Base-by-base conservation (phyloP, 768 basidiomycete genomes). In the Chalciporus sphaerocephalus region DNA sequence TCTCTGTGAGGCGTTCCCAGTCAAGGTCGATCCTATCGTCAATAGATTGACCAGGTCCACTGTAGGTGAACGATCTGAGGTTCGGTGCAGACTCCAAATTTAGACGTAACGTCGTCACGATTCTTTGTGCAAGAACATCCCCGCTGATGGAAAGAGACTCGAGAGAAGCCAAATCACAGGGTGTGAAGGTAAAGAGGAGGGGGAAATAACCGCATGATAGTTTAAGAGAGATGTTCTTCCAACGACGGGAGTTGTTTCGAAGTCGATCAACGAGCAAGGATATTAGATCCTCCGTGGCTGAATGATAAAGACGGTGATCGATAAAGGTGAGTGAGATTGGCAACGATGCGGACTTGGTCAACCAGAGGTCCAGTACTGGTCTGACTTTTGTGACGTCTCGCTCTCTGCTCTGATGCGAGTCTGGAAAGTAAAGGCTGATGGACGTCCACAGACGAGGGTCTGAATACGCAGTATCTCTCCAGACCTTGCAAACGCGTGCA, bases 361-460 rank as follows among this genome's bases (percentile, higher is more conserved):
- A 10, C 40, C 52, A 42, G 6, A 24, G 4, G 28, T 61, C 48
- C 1, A 54, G 23, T 9, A 36, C 7, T 3, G 25, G 35, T 36
- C 39, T 12, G 21, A 53, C 20, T 13, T 23, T 43, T 8, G 18
- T 9, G 4, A 49, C 24, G 30, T 58, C 51, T 34, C 47, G 18
- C 23, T 35, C 22, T 0, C 46, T 44, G 11, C 17, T 23, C 8
- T 9, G 23, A 7, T 11, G 7, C 6, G 40, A 38, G 0, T 39
- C 38, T 20, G 46, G 43, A n/a, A 60, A 42, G 37, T 44, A 36
- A 9, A 64, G 12, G 6, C 38, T 44, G 32, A 64, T 52, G 23
- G 54, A 52, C 1, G 49, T 50, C 62, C 62, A 64, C 4, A 64
- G 53, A 16, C n/a, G 35, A 2, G 56, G 49, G 5, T 51, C 23